Evolutionary conservation across 75 land plant species (phyloP).

Genomic region (Selaginella tamariscina): DNA sequence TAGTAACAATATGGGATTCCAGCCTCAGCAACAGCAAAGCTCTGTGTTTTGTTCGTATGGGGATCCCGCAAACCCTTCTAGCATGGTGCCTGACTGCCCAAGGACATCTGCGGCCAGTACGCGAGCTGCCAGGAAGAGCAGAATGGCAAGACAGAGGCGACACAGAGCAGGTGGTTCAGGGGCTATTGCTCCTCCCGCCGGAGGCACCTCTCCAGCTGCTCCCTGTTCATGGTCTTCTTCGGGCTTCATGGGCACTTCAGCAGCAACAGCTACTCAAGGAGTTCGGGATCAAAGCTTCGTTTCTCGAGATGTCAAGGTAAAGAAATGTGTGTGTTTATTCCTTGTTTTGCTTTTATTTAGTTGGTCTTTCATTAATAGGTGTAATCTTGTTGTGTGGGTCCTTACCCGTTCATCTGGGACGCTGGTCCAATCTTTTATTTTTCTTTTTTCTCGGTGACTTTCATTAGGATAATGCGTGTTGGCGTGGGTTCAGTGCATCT

Average conservation of each 20-base stretch:
- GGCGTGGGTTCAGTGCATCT: too few relatives aligned
- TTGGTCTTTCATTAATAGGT: neutral
- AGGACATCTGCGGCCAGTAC: constrained; percentile 43
- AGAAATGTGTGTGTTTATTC: neutral
- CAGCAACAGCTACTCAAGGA: neutral
- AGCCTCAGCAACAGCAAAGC: too few relatives aligned
- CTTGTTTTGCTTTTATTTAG: neutral
- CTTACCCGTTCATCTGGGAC: neutral
- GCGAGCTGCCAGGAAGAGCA: constrained; percentile 75
- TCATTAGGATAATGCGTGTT: too few relatives aligned
- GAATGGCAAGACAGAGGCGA: constrained; percentile 88
- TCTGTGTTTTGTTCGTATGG: too few relatives aligned
- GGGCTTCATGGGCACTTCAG: neutral
- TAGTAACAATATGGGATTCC: too few relatives aligned
- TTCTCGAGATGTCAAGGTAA: neutral
- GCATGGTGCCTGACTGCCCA: too few relatives aligned
- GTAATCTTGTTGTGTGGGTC: neutral
- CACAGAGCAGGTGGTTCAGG: neutral
- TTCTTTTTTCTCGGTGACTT: too few relatives aligned
- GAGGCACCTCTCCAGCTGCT: neutral
- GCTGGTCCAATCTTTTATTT: neutral
- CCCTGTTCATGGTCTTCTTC: neutral
- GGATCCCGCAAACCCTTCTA: too few relatives aligned
- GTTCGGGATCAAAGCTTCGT: neutral
- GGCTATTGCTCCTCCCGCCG: neutral